These are phyloP conservation scores for Ensete glaucum DNA, from an alignment of 176 grass and related monocot genomes.

Conservation along the genomic window DNA sequence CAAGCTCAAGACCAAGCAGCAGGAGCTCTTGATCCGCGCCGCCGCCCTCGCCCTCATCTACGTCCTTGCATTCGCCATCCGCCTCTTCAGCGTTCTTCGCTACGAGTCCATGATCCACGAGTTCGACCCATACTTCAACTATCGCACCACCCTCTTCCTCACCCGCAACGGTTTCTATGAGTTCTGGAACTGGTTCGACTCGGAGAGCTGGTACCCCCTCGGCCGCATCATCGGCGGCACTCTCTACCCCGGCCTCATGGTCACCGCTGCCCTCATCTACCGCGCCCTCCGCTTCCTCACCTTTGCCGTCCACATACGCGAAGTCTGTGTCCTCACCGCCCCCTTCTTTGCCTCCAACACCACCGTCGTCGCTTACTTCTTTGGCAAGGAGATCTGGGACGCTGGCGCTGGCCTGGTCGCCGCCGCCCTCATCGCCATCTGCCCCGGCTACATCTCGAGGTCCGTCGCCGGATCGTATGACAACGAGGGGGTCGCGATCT, in stretches of 20 bases:
- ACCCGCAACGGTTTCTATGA: slow-evolving; percentile 60
- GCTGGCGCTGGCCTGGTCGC: slow-evolving; percentile 73
- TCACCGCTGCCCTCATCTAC: slow-evolving; percentile 80
- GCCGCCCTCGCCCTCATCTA: slow-evolving; percentile 85
- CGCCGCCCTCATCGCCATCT: slow-evolving; percentile 82
- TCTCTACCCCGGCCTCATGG: slow-evolving; percentile 91
- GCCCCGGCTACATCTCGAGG: slow-evolving; percentile 94
- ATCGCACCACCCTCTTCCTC: slow-evolving; percentile 97
- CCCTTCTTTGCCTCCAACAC: slow-evolving; percentile 98
- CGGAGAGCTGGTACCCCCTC: slow-evolving; percentile 97
- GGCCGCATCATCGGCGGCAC: slow-evolving; percentile 89
- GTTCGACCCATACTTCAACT: slow-evolving; percentile 95
- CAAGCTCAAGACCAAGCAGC: slow-evolving; percentile 91
- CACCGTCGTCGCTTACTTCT: slow-evolving; percentile 91
- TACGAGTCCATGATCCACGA: slow-evolving; percentile 99
- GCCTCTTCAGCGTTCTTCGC: slow-evolving; percentile 95
- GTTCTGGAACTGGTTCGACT: slow-evolving; percentile 99
- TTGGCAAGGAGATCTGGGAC: slow-evolving; percentile 99
- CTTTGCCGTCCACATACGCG: slow-evolving; percentile 84
- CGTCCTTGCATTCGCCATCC: slow-evolving; percentile 81
- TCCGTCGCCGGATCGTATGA: slow-evolving; percentile 87
- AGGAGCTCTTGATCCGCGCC: slow-evolving; percentile 87
- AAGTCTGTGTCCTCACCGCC: slow-evolving; percentile 95
- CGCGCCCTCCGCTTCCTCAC: slow-evolving; percentile 70
- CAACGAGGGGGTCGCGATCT: slow-evolving; percentile 94